Evolutionary conservation across 2,329 filamentous ascomycete species (phyloP).

Genomic region (Aspergillus jensenii): DNA sequence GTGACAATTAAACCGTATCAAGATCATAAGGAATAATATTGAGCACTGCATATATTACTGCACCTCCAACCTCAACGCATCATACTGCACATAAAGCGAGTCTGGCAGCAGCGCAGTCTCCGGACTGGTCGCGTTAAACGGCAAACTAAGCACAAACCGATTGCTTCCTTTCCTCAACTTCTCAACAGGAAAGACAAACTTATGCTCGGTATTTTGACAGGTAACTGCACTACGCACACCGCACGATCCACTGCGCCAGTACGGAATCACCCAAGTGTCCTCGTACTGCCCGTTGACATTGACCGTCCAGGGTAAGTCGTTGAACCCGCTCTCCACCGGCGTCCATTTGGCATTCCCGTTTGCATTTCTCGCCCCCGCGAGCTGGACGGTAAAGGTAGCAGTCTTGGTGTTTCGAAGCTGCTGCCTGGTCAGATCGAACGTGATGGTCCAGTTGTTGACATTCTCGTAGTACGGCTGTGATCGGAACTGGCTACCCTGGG

Average conservation of each 20-base stretch:
- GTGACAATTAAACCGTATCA: not conserved
- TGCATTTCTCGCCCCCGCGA: slow-evolving; percentile 63
- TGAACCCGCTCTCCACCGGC: slow-evolving; percentile 53
- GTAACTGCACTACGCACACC: slow-evolving; percentile 60
- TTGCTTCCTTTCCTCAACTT: slow-evolving; percentile 54
- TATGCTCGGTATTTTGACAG: slow-evolving; percentile 62
- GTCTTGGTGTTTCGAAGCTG: slow-evolving; percentile 44
- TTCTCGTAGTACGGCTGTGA: slow-evolving; percentile 40
- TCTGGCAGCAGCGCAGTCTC: slow-evolving; percentile 58
- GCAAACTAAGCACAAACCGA: slow-evolving; percentile 57
- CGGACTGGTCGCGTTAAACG: slow-evolving; percentile 59
- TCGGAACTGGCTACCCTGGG: slow-evolving; percentile 28
- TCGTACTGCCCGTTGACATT: slow-evolving; percentile 49
- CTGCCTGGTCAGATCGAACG: slow-evolving; percentile 49
- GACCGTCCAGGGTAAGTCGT: slow-evolving; percentile 52
- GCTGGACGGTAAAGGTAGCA: slow-evolving; percentile 62
- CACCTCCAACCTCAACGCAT: slow-evolving; percentile 62
- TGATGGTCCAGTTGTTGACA: slow-evolving; percentile 59
- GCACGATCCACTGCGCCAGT: slow-evolving; percentile 57
- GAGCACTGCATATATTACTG: not conserved
- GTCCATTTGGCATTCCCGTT: slow-evolving; percentile 62
- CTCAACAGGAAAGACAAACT: slow-evolving; percentile 56
- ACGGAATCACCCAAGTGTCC: slow-evolving; percentile 37
- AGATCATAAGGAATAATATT: too few relatives aligned
- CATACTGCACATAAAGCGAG: slow-evolving; percentile 64